Base-by-base conservation (phyloP, 371 early-diverging fungal species). In the Apophysomyces trapeziformis region DNA sequence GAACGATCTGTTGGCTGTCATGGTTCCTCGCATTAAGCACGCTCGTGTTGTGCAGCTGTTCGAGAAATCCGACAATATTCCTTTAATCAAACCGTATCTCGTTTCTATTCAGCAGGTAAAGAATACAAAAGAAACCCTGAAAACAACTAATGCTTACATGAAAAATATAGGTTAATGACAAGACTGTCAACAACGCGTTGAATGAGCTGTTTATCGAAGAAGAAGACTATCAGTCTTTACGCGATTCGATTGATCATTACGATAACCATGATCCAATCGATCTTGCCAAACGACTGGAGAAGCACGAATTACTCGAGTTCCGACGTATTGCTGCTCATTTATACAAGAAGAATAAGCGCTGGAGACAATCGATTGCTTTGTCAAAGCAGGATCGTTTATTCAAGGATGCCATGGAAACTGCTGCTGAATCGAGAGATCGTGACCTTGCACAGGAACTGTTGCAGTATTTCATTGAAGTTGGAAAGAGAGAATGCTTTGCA, bases 381-480 rank as follows among this genome's bases (percentile, higher is more conserved):
- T 97, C 96, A 36, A 97, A 97, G 86, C 91, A 95, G 80, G 98
- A 99, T 75, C 86, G 92, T 61, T 86, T 97, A 43, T 98, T 90
- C 87, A 95, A 94, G 85, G 99, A 99, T 74, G 96, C 97, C 2
- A 97, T 98, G 92, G 95, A 96, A 58, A 96, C 98, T 1, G 99
- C 97, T 13, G 92, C 93, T 6, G 93, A 90, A 68, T 95, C 96
- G 6, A 86, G 85, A 54, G 93, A 90, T 63, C 79, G 87, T 8
- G 94, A 95, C 54, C 87, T 95, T 13, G 96, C 95, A 58, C 95
- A 98, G 73, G 96, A 96, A 68, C 74, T 99, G 59, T 75, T 98
- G 67, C 91, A 89, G 65, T 98, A 91, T 89, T 99, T 99, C 84
- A 92, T 97, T 43, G 94, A 93, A 69, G 86, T 86, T 35, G 93